These are phyloP conservation scores for Scedosporium dehoogii DNA, from an alignment of 2,329 filamentous ascomycete genomes.

Conservation along the genomic window DNA sequence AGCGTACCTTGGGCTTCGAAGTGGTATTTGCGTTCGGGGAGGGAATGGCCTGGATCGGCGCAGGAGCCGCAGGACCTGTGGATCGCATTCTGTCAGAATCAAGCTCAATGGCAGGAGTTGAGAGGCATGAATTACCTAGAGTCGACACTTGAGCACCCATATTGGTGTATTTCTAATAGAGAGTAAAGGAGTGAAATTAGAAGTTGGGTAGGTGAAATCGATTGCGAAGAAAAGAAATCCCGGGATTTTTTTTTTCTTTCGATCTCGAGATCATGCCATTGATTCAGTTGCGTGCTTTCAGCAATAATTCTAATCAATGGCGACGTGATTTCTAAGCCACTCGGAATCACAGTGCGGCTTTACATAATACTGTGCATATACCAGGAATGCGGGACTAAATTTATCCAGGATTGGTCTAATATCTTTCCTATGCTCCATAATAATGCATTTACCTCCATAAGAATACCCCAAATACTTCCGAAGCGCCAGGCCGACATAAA, in stretches of 20 bases:
- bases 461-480: background rate
- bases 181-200: background rate
- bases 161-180: background rate
- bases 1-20: constrained; percentile 11
- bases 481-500: background rate
- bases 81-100: background rate
- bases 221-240: background rate
- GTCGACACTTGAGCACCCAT: constrained; percentile 4
- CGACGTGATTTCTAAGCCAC: background rate
- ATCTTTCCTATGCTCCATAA: background rate
- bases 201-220: background rate
- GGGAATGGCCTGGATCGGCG: background rate
- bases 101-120: background rate
- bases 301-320: background rate
- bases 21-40: background rate
- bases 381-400: too few species aligned
- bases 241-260: background rate
- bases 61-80: constrained; percentile 3
- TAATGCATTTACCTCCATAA: background rate
- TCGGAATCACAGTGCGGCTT: background rate
- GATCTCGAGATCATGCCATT: background rate
- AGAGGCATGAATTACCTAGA: background rate
- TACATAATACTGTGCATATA: too few species aligned
- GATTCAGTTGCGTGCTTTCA: background rate
- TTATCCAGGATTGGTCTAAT: background rate